Base-by-base conservation (phyloP, 352 stramenopile species). In the Globisporangium splendens region DNA sequence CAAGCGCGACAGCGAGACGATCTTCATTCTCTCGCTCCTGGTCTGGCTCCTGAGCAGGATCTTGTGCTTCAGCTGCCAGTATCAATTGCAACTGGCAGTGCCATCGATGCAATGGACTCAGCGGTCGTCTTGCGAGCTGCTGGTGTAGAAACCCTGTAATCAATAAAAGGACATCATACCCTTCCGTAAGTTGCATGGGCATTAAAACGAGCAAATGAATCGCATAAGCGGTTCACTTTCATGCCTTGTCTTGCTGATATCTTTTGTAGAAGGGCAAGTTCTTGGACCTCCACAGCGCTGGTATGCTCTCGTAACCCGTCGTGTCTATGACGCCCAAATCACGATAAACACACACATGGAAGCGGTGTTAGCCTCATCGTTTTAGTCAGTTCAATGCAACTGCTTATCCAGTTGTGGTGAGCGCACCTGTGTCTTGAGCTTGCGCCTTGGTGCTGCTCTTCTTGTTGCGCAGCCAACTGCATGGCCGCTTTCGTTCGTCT, bases 101-200 rank as follows among this genome's bases (percentile, higher is more conserved):
- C 75, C 71, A 85, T 22, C 72, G 65, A 31, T 70, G 50, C 5
- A 91, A 62, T 22, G 57, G 63, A 14, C 65, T 78, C 38, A 83
- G 24, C 11, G 18, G 15, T 4, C 39, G 4, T 0, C 46, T 15
- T 5, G 50, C 35, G 13, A 86, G 61, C 44, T 89, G 73, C 28
- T 77, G 56, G 0, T 15, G 50, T 11, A 88, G 15, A 21, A 83
- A 90, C 15, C 76, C 79, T 92, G 42, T 8, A 31, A 13, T 17
- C 10, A 17, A 3, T 43, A 43, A 43, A 17, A 3, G 10, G 24
- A 5, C 24, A 31, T 2, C 38, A 43, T 43, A 10, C 38, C 10
- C 2, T 10, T 10, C 38, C 10, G 14, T 43, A 17, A 43, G 38
- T 43, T 17, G 5, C 24, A 31, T 31, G 24, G 24, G 24, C 24